Evolutionary conservation across 495 filamentous ascomycete genomes (phyloP).

Genomic region (Penicillium cosmopolitanum): DNA sequence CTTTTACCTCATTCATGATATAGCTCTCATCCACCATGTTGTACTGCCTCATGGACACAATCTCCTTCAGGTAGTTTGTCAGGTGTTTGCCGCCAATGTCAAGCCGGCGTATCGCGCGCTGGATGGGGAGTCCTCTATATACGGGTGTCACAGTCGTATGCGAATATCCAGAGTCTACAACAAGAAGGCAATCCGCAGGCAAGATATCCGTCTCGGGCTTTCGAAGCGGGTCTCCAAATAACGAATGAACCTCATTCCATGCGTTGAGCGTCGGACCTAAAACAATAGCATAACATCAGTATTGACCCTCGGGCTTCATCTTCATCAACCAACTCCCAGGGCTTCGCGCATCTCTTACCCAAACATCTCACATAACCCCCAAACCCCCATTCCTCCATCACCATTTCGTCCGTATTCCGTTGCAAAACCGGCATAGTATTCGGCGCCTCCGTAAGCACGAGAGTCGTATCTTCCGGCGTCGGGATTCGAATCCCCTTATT

Average conservation of each 20-base stretch:
- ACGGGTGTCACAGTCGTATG: constrained; percentile 92
- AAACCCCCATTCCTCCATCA: constrained; percentile 99
- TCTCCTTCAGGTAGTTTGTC: constrained; percentile 91
- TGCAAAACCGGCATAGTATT: constrained; percentile 82
- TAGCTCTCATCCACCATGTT: constrained; percentile 93
- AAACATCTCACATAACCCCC: constrained; percentile 76
- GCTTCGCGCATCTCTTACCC: constrained; percentile 33
- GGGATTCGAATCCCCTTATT: constrained; percentile 40
- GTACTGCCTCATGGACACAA: constrained; percentile 87
- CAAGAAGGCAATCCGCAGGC: constrained; percentile 79
- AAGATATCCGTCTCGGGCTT: constrained; percentile 34
- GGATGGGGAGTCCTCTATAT: constrained; percentile 76
- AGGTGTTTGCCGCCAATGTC: constrained; percentile 91
- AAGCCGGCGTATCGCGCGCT: constrained; percentile 80
- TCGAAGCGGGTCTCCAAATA: constrained; percentile 57
- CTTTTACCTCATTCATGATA: constrained; percentile 95
- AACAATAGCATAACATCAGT: neutral
- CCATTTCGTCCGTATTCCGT: constrained; percentile 89
- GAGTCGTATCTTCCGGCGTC: constrained; percentile 71
- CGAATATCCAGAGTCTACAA: constrained; percentile 91
- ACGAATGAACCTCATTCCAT: constrained; percentile 74
- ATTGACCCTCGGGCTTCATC: neutral
- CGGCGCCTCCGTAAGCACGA: constrained; percentile 89
- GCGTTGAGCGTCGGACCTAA: constrained; percentile 75
- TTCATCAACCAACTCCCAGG: neutral